Percentiles rank a stretch among this genome's conserved stretches.
These are phyloP conservation scores for Sphaerosporella brunnea DNA, from an alignment of 495 filamentous ascomycete species.

Conservation along the genomic window DNA sequence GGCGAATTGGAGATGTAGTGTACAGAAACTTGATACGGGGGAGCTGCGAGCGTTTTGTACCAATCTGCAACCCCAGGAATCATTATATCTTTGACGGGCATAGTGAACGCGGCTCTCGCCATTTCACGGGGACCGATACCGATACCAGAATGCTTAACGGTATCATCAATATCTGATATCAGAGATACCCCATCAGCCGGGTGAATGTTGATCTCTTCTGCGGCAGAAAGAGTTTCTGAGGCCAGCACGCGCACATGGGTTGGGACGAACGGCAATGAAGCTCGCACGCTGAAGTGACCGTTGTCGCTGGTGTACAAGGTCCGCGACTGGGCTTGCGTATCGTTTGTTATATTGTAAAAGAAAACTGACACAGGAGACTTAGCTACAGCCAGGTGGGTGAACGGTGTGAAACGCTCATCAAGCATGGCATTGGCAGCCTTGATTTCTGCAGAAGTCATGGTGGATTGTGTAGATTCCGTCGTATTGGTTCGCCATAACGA, in stretches of 20 bases:
- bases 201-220: constrained; percentile 59
- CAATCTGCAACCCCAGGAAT: constrained; percentile 77
- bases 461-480: constrained; percentile 24
- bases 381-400: constrained; percentile 62
- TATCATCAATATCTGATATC: constrained; percentile 97
- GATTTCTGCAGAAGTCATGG: constrained; percentile 53
- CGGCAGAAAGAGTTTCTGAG: constrained; percentile 65
- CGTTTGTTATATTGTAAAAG: constrained; percentile 57
- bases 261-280: constrained; percentile 70
- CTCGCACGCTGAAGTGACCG: constrained; percentile 67
- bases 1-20: constrained; percentile 66
- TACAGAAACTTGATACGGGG: constrained; percentile 18
- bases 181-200: constrained; percentile 60
- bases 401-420: constrained; percentile 72
- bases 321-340: constrained; percentile 49
- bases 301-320: constrained; percentile 66
- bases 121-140: constrained; percentile 73
- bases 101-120: constrained; percentile 85
- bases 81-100: constrained; percentile 61
- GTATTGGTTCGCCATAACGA: not conserved
- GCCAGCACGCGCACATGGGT: constrained; percentile 76
- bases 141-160: constrained; percentile 90
- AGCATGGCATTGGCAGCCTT: constrained; percentile 66
- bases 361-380: constrained; percentile 67
- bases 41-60: constrained; percentile 50